Evolutionary conservation across 495 filamentous ascomycete genomes (phyloP), one percentile per base, ranked within the genome.

Genomic region (Penicillium maclennaniae): DNA sequence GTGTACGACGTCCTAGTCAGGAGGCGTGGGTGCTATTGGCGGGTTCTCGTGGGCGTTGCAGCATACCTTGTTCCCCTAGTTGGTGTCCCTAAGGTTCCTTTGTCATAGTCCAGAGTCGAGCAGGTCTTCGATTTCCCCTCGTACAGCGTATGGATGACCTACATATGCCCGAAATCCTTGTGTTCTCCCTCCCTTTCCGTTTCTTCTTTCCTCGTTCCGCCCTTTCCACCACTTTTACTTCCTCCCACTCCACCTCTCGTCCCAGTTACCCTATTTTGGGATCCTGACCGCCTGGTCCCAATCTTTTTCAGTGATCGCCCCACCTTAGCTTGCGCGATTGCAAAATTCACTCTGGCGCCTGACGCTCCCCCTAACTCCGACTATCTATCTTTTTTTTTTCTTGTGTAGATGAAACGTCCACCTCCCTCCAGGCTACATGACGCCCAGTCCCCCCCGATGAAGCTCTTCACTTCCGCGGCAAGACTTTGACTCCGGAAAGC

Each of bases 401-500:
- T 49, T 17, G 67, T 71, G 71, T 77, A 71, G 68, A 77, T 74
- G 68, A 74, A 69, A 72, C 67, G 49, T 49, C 61, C 66, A 59
- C 63, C 56, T 54, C 50, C 38, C 49, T 52, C 44, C 62, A 51
- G 65, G 67, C 72, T 73, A 72, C 71, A 87, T 87, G 85, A 85
- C 80, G 69, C 77, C 79, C 70, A 79, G 73, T n/a, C 73, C 71
- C 77, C 55, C 81, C 80, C 46, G 71, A 81, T 71, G 82, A 87
- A 74, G 78, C 81, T 60, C 77, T 82, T 69, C 79, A 85, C 62
- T 83, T 82, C 63, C 83, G 81, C 58, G 80, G 82, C 70, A 83
- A 85, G 74, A 80, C 82, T 49, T 69, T 87, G 65, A 86, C 85
- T 68, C 86, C 86, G 59, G 80, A 87, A 60, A 87, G 84, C 64